phyloP scores from a whole-genome alignment of 176 grass and related monocot species.

The Themeda triandra region DNA sequence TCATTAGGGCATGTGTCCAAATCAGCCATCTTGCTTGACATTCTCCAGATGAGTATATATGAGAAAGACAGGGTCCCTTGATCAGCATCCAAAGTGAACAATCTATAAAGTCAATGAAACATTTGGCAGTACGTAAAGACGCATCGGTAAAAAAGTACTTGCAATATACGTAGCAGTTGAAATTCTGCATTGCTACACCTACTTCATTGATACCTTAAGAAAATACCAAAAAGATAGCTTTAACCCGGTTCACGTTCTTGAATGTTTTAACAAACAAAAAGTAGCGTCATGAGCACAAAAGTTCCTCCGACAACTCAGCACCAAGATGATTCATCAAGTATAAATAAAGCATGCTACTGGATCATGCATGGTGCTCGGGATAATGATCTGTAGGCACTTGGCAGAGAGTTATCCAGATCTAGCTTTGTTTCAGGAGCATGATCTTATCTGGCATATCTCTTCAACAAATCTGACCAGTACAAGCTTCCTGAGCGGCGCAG shows the following conservation, averaged over 20 bases:
- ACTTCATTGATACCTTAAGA: too few species aligned
- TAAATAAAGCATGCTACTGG: not conserved
- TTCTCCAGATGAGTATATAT: slow-evolving; percentile 30
- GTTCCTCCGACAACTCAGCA: not conserved
- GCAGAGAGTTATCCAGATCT: slow-evolving; percentile 4
- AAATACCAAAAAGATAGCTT: too few species aligned
- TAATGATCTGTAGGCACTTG: not conserved
- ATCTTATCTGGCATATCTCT: not conserved
- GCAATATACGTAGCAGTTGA: not conserved
- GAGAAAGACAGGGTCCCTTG: not conserved
- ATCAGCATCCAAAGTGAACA: not conserved
- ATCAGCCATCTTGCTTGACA: slow-evolving; percentile 19
- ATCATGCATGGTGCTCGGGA: not conserved
- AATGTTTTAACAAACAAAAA: not conserved
- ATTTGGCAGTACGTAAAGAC: not conserved
- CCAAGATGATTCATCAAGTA: not conserved
- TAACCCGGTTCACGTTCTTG: too few species aligned
- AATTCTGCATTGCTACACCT: too few species aligned
- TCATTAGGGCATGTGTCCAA: slow-evolving; percentile 10
- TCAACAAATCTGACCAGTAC: slow-evolving; percentile 8
- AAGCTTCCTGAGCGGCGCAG: slow-evolving; percentile 26
- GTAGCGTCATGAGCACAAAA: not conserved
- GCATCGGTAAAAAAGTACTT: not conserved
- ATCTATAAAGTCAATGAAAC: not conserved
- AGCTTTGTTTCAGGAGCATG: not conserved